Evolutionary conservation across 2,329 filamentous ascomycete genomes (phyloP), one percentile per base, ranked within the genome.

Genomic region (Colletotrichum sp.): DNA sequence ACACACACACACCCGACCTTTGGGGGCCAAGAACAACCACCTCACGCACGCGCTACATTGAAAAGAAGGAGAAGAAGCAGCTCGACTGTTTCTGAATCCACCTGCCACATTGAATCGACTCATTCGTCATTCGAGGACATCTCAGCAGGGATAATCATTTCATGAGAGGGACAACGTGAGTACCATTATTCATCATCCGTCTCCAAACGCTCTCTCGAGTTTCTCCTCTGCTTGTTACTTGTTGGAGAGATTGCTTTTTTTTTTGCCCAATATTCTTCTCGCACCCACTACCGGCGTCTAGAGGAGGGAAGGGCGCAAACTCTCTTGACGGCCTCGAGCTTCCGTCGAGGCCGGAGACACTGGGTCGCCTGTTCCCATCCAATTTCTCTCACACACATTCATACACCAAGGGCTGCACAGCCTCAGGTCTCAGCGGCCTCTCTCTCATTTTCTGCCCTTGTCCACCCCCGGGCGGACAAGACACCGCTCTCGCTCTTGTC

Each of bases 361-460:
- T 75, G 69, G 64, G 69, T 55, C 39, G 39, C 52, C 69, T 72
- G 57, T 64, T 72, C 57, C 69, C 73, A 68, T 72, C 69, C 63
- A 72, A 75, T 75, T 68, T 72, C 63, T 75, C 68, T 75, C 63
- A 75, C 73, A 75, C 73, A 75, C 70, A 67, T 59, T 36, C 73
- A 75, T 68, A 75, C 69, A 72, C 61, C 69, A 73, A 72, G 73
- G 69, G 63, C 69, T 75, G 73, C 73, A 75, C 73, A 75, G 73
- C 73, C 73, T 75, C 63, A 68, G 69, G 72, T 75, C 72, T 75
- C 72, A 64, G 73, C 57, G 39, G 55, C 68, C 59, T 74, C 69
- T 72, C 75, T 77, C 67, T 77, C 73, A 75, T 67, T 75, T 68
- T 72, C 73, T 75, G 43, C 63, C 69, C 73, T 68, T 72, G 73